phyloP scores from a whole-genome alignment of 371 early-diverging fungal genomes.

The Haplosporangium sp. region DNA sequence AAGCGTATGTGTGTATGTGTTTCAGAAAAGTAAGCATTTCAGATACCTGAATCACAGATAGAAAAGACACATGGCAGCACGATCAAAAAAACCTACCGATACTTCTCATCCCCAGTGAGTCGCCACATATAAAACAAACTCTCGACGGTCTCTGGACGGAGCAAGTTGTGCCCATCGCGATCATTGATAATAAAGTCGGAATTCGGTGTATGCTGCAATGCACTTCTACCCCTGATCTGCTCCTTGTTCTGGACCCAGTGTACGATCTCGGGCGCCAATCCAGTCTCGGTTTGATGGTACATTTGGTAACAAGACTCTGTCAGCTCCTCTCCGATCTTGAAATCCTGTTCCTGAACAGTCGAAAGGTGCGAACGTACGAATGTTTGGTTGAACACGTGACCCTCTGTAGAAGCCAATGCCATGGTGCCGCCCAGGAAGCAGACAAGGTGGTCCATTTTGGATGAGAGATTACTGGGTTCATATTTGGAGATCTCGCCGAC shows the following conservation, averaged over 20 bases:
- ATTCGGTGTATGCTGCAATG: slow-evolving; percentile 47
- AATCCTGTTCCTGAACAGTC: slow-evolving; percentile 61
- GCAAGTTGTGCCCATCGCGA: slow-evolving; percentile 73
- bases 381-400: slow-evolving; percentile 46
- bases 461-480: slow-evolving; percentile 55
- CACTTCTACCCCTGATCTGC: slow-evolving; percentile 40
- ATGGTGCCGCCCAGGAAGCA: slow-evolving; percentile 92
- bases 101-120: slow-evolving; percentile 83
- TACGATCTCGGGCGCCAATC: slow-evolving; percentile 88
- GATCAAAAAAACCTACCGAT: slow-evolving; percentile 59
- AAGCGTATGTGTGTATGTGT: not conserved
- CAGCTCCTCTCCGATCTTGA: slow-evolving; percentile 80
- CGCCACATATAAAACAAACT: slow-evolving; percentile 87
- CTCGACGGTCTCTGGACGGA: slow-evolving; percentile 93
- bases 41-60: too few relatives aligned
- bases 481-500: slow-evolving; percentile 75
- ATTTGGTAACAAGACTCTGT: slow-evolving; percentile 84
- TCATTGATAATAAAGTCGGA: slow-evolving; percentile 74
- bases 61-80: not conserved
- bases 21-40: not conserved
- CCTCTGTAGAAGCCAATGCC: slow-evolving; percentile 81
- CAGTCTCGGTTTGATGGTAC: slow-evolving; percentile 82
- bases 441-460: slow-evolving; percentile 94
- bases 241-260: slow-evolving; percentile 59
- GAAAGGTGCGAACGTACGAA: slow-evolving; percentile 20